Evolutionary conservation across 2,329 filamentous ascomycete species (phyloP).

Genomic region (Exserohilum turcica): DNA sequence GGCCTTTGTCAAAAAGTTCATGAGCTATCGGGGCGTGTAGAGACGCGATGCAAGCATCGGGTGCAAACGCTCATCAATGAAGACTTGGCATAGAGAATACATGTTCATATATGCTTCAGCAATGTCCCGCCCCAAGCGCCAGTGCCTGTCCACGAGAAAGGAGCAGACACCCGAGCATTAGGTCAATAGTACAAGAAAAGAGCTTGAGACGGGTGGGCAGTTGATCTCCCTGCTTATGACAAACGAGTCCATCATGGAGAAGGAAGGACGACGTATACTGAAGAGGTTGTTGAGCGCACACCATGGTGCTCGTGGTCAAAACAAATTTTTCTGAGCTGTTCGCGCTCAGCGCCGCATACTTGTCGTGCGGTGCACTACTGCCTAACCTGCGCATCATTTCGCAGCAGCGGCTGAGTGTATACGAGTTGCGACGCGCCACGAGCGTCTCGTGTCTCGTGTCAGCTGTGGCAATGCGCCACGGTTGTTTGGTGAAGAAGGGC

Average conservation of each 20-base stretch:
- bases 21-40: constrained; percentile 11
- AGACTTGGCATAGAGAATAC: constrained; percentile 3
- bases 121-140: constrained; percentile 27
- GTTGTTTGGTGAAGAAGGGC: constrained; percentile 14
- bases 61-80: constrained; percentile 13
- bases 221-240: constrained; percentile 38
- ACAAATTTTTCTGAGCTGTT: not conserved
- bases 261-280: constrained; percentile 42
- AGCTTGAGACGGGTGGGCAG: constrained; percentile 21
- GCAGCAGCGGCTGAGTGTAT: not conserved
- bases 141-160: constrained; percentile 22
- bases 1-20: constrained; percentile 19
- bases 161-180: constrained; percentile 35
- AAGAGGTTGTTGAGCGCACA: constrained; percentile 25
- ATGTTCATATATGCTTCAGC: not conserved
- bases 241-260: constrained; percentile 41
- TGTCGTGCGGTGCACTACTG: not conserved
- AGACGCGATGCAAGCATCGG: constrained; percentile 6
- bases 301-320: not conserved
- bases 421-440: not conserved
- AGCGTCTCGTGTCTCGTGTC: constrained; percentile 10
- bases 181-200: constrained; percentile 33
- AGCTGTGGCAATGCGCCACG: constrained; percentile 4
- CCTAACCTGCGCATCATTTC: not conserved
- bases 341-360: not conserved